Conservation (phyloP, 257 asterid species). For the Solanum raphanifolium region DNA sequence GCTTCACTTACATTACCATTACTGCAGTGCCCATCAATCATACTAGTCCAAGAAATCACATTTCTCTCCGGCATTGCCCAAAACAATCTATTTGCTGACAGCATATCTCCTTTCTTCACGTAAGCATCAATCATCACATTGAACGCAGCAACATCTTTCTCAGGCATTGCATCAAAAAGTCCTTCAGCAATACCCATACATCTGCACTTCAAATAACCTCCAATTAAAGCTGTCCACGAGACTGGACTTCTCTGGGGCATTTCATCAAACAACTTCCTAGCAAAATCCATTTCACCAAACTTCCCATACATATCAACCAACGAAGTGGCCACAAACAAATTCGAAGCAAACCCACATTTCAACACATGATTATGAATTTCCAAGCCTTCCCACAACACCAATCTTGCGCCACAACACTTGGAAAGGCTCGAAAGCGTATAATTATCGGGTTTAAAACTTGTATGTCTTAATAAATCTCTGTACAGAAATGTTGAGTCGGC, state of each 20-base stretch:
- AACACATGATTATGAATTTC: conserved; percentile 59
- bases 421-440: conserved; percentile 68
- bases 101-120: conserved; percentile 62
- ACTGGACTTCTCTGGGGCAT: conserved; percentile 65
- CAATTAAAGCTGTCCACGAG: conserved; percentile 81
- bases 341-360: conserved; percentile 47
- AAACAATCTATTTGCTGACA: conserved; percentile 46
- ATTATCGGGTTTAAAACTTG: conserved; percentile 59
- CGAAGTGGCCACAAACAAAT: conserved; percentile 63
- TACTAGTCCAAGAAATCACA: conserved; percentile 86
- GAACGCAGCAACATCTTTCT: conserved; percentile 58
- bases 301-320: conserved; percentile 92
- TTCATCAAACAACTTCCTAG: conserved; percentile 61
- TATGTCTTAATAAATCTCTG: conserved; percentile 29
- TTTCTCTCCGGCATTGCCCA: conserved; percentile 54
- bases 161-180: conserved; percentile 43
- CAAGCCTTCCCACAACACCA: conserved; percentile 45
- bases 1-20: conserved; percentile 48
- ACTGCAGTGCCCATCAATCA: conserved; percentile 79
- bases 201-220: conserved; percentile 62
- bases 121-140: conserved; percentile 83
- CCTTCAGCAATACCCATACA: conserved; percentile 33
- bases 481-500: conserved; percentile 33
- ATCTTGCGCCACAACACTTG: conserved; percentile 59
- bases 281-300: conserved; percentile 47